phyloP scores from a whole-genome alignment of 2,329 filamentous ascomycete species.

The Phyllosticta citribraziliensis region DNA sequence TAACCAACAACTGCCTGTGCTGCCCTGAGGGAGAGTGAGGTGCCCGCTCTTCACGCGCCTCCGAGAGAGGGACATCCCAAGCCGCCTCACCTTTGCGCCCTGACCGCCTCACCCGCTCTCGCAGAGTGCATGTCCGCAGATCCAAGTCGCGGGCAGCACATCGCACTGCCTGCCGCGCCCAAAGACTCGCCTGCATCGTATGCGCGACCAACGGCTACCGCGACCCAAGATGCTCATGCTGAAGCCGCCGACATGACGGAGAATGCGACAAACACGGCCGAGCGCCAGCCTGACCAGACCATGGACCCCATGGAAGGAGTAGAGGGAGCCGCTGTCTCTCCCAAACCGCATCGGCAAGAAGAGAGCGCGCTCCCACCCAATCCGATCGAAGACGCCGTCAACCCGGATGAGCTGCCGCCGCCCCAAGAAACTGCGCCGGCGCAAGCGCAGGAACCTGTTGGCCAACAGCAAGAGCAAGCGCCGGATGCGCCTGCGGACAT shows the following conservation, averaged over 20 bases:
- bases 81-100: neutral
- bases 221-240: slow-evolving; percentile 12
- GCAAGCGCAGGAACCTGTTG: neutral
- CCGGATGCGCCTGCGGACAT: neutral
- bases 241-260: slow-evolving; percentile 11
- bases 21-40: too few relatives aligned
- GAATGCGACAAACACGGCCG: slow-evolving; percentile 5
- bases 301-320: slow-evolving; percentile 1
- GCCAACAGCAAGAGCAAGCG: neutral
- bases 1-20: too few relatives aligned
- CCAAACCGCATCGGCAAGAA: neutral
- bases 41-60: neutral
- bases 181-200: neutral
- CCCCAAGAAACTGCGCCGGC: neutral
- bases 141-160: neutral
- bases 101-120: neutral
- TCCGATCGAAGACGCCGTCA: neutral
- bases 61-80: neutral
- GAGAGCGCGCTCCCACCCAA: neutral
- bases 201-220: slow-evolving; percentile 6
- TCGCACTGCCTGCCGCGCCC: neutral
- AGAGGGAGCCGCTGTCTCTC: neutral
- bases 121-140: neutral
- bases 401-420: neutral
- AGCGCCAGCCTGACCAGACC: neutral